phyloP scores from a whole-genome alignment of 1,284 basidiomycete genomes.

The Polyporus tsugae region DNA sequence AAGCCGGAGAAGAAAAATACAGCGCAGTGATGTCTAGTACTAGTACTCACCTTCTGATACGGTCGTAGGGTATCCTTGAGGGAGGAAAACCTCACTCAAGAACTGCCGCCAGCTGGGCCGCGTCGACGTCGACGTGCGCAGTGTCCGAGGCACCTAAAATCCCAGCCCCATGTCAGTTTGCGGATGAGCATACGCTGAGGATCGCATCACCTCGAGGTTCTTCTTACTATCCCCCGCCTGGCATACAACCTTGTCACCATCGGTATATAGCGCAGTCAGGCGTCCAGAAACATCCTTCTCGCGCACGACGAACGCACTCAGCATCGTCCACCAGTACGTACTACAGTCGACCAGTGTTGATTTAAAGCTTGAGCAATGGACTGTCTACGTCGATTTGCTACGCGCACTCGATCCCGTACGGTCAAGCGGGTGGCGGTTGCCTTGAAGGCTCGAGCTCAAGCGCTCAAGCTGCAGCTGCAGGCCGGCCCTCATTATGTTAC shows the following conservation, averaged over 20 bases:
- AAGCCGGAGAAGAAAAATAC: background rate
- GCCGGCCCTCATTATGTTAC: too few relatives aligned
- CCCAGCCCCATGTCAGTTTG: background rate
- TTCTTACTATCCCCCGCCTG: background rate
- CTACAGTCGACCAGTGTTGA: background rate
- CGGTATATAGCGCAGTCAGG: slow-evolving; percentile 23
- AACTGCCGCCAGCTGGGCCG: slow-evolving; percentile 33
- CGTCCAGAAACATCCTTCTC: slow-evolving; percentile 35
- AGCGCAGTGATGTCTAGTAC: background rate
- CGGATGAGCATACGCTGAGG: background rate
- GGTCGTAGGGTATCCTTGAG: slow-evolving; percentile 64
- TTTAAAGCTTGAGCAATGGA: background rate
- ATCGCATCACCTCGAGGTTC: background rate
- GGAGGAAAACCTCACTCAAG: slow-evolving; percentile 59
- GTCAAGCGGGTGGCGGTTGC: background rate
- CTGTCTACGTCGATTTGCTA: background rate
- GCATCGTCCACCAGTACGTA: background rate
- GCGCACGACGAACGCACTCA: slow-evolving; percentile 18
- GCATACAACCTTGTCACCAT: background rate
- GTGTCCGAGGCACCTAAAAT: background rate
- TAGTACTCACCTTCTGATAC: slow-evolving; percentile 61
- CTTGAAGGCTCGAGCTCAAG: too few relatives aligned
- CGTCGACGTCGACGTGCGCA: background rate
- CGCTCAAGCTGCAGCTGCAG: too few relatives aligned
- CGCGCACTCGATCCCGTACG: background rate